Conservation (phyloP, 2,329 filamentous ascomycete genomes). For the Aspergillus sp. region DNA sequence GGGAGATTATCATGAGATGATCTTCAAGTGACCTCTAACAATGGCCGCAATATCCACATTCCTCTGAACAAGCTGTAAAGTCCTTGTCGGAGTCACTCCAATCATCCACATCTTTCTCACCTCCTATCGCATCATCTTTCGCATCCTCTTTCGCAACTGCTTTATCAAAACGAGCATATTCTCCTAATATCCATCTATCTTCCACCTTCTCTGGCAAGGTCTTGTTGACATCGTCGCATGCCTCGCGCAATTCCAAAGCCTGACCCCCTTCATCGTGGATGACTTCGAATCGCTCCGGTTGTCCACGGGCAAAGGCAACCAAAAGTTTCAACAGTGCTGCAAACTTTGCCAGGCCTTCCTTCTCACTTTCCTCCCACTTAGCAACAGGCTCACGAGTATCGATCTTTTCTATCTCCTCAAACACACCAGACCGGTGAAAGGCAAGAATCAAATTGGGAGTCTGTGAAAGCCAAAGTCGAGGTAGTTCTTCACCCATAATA, state of each 20-base stretch:
- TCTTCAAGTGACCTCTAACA: not conserved
- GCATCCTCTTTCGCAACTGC: too few species aligned
- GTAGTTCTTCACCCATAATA: constrained; percentile 36
- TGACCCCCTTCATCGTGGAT: constrained; percentile 16
- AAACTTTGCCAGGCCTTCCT: constrained; percentile 12
- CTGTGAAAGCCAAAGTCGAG: constrained; percentile 48
- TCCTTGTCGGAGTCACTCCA: not conserved
- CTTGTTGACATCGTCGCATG: not conserved
- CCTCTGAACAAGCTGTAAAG: not conserved
- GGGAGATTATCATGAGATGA: too few species aligned
- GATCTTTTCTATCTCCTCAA: constrained; percentile 38
- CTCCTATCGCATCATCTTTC: too few species aligned
- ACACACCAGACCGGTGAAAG: constrained; percentile 42
- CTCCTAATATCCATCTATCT: not conserved
- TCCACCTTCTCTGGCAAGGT: not conserved
- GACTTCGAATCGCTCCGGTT: constrained; percentile 17
- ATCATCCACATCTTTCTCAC: not conserved
- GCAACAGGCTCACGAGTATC: constrained; percentile 33
- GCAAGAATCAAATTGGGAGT: constrained; percentile 50
- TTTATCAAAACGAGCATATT: not conserved
- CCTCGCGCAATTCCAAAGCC: constrained; percentile 27
- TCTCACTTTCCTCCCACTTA: constrained; percentile 43
- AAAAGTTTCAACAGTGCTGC: constrained; percentile 14
- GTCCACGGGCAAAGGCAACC: constrained; percentile 15
- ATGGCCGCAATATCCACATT: not conserved